Base-by-base conservation (phyloP, 2,329 filamentous ascomycete species). In the Fusarium sp. region DNA sequence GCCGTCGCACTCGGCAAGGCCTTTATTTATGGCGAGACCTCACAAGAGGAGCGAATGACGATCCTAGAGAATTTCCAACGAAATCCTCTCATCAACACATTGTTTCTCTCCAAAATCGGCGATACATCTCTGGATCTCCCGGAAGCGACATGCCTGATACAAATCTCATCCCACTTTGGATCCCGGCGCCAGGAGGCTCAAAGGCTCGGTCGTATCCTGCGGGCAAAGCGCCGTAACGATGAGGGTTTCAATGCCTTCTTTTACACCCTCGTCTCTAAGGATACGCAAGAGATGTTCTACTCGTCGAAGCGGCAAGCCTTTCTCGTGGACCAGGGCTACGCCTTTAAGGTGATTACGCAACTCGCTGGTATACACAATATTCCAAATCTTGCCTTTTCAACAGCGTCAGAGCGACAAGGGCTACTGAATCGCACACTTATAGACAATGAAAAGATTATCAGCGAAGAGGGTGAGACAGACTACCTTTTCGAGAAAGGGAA, bases 161-260 rank as follows among this genome's bases (percentile, higher is more conserved):
- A 97, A 75, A 96, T 97, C 53, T 97, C 93, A 0, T 96, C 93
- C 0, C 94, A 97, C 77, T 97, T 97, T 76, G 94, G 94, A 65
- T 97, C 93, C 5, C 92, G 94, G 70, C 90, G 94, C 80, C 94
- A 97, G 79, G 94, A 97, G 81, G 94, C 94, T 0, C 94, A 97
- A 78, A 89, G 94, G 1, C 85, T 97, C 0, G 94, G 94, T 4
- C 90, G 94, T 42, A 97, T 97, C 73, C 86, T 97, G 3, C 87
- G 94, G 78, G 94, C 94, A 9, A 97, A 97, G 80, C 88, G 94
- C 18, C 87, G 94, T 75, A 97, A 96, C 74, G 94, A 97, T 73
- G 93, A 97, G 78, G 94, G 94, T 2, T 97, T 97, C 80, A 97
- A 97, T 76, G 94, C 94, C 0, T 97, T 97, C 80, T 97, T 97